Percentiles rank a stretch among this genome's conserved stretches.
Evolutionary conservation across 2,329 filamentous ascomycete genomes (phyloP).

Genomic region (Cadophora luteo-olivacea): DNA sequence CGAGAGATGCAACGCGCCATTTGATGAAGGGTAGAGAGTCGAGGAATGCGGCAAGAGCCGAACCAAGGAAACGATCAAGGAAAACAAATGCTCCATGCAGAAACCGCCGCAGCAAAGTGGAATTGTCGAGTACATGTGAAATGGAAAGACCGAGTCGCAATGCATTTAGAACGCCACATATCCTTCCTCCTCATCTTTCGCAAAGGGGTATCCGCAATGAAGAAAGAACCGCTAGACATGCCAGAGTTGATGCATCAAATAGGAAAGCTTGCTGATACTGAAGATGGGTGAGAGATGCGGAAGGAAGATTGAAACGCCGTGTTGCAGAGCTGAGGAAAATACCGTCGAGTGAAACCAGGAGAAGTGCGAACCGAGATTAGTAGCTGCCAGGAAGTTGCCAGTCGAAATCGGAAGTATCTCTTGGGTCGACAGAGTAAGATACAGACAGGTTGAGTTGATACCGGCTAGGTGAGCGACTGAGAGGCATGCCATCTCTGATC

Average conservation of each 20-base stretch:
- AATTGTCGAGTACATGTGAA: neutral
- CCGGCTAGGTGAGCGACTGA: neutral
- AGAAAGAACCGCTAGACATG: constrained; percentile 17
- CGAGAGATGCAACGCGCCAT: constrained; percentile 8
- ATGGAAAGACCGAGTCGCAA: constrained; percentile 10
- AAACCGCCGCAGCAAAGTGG: neutral
- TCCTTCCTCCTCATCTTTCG: constrained; percentile 4
- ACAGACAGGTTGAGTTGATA: neutral
- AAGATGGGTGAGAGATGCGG: constrained; percentile 2
- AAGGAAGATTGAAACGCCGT: neutral
- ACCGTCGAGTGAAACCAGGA: constrained; percentile 14
- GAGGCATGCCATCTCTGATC: constrained; percentile 1
- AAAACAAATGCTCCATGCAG: constrained; percentile 8
- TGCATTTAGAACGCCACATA: constrained; percentile 6
- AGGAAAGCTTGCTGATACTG: neutral
- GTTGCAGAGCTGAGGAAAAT: constrained; percentile 16
- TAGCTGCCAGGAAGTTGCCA: constrained; percentile 18
- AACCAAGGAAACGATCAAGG: constrained; percentile 4
- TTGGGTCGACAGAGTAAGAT: neutral
- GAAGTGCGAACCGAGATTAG: neutral
- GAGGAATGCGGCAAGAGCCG: neutral
- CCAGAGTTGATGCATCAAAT: constrained; percentile 15
- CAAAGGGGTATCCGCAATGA: constrained; percentile 16
- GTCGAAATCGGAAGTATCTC: constrained; percentile 7
- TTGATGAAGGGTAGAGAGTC: neutral